Base-by-base conservation (phyloP, 140 eudicot species). In the Bidens hawaiensis region DNA sequence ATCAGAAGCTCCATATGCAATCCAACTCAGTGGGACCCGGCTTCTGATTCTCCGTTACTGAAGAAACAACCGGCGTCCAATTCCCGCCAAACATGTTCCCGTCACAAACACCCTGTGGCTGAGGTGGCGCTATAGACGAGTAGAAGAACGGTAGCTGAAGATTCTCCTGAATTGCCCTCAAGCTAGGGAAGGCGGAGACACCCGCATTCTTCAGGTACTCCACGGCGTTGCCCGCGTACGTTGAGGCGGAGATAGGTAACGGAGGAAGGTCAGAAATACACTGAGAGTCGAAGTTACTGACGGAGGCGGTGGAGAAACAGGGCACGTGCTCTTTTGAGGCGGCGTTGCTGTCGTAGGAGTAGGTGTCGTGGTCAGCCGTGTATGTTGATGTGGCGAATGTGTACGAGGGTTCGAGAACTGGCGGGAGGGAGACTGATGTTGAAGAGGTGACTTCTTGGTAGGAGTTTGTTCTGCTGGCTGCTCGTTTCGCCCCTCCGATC, bases 301-400 rank as follows among this genome's bases (percentile, higher is more conserved):
- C 14, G n/a, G 75, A 34, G 23, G 78, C 71, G 40, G 67, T 90
- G 97, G 96, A 90, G 94, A 90, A 90, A 90, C 97, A 90, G 97
- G 97, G 81, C 87, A 90, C 97, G 94, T 87, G 97, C 94, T 87
- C 88, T 68, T 79, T 81, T 43, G 75, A 47, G 68, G 67, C 76
- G 46, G 61, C 69, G 53, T 73, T 64, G 79, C 56, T 67, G 74
- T 78, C 88, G 57, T 67, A 74, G 23, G 89, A 83, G 81, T 42
- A 75, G 68, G 73, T 72, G 22, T 78, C 87, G 60, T 42, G 76
- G 45, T 79, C 90, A 23, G 65, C 68, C 40, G 78, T 42, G 57
- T 71, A 64, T 2, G 71, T 59, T 22, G 82, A 73, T 2, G 86
- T 47, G 65, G 78, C 62, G 22, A 80, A 30, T 15, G 62, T 73